These are phyloP conservation scores for Xylariaceae sp. DNA, from an alignment of 2,329 filamentous ascomycete genomes.

Conservation along the genomic window DNA sequence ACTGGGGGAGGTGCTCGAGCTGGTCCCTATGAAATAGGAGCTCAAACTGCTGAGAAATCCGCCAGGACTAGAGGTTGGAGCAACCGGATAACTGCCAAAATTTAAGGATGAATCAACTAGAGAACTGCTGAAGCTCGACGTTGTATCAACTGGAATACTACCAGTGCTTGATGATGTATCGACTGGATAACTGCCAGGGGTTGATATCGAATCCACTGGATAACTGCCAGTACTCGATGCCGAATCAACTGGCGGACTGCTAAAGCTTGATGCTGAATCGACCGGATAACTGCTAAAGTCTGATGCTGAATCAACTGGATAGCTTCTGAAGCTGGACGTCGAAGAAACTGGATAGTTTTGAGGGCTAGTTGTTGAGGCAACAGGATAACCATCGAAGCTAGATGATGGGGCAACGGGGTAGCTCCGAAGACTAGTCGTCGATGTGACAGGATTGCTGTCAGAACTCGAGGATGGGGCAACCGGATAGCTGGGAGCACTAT, in stretches of 20 bases:
- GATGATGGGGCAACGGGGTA: background rate
- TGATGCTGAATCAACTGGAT: constrained; percentile 9
- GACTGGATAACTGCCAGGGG: background rate
- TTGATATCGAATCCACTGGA: constrained; percentile 15
- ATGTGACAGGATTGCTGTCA: constrained; percentile 25
- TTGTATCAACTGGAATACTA: constrained; percentile 18
- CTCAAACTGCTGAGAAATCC: background rate
- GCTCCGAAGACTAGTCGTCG: background rate
- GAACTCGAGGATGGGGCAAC: constrained; percentile 15
- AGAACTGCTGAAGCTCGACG: constrained; percentile 23
- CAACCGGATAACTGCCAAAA: constrained; percentile 9
- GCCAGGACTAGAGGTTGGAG: background rate
- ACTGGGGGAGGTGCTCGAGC: background rate
- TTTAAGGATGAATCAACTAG: constrained; percentile 29
- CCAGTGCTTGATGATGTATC: constrained; percentile 3
- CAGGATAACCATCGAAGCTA: background rate
- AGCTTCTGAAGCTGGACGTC: constrained; percentile 19
- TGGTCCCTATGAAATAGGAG: background rate
- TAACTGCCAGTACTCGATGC: constrained; percentile 18
- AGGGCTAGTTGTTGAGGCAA: background rate
- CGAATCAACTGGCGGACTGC: constrained; percentile 18
- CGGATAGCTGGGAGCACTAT: constrained; percentile 15
- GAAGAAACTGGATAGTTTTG: constrained; percentile 20
- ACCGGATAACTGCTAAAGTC: background rate
- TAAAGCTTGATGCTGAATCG: constrained; percentile 18